A percentile compares a stretch with the other conserved stretches of the same genome.
Conservation (phyloP, 2,329 filamentous ascomycete genomes). For the Aspergillus sp. region DNA sequence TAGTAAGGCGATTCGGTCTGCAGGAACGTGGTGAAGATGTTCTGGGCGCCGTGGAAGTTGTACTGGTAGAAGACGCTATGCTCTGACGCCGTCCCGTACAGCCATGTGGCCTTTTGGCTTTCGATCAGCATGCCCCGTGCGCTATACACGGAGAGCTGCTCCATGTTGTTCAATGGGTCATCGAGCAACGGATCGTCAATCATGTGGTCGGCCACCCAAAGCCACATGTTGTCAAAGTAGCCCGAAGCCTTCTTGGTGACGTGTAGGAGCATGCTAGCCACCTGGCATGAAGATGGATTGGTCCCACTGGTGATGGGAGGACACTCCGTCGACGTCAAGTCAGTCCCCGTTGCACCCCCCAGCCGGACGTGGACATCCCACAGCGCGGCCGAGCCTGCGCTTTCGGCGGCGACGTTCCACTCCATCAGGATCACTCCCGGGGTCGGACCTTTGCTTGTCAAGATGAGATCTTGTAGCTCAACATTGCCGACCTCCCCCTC, state of each 20-base stretch:
- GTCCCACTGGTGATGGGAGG: conserved; percentile 19
- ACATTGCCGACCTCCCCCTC: conserved; percentile 32
- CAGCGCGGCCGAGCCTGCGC: conserved; percentile 27
- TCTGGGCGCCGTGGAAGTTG: conserved; percentile 58
- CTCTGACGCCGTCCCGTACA: conserved; percentile 65
- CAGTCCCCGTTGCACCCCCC: conserved; percentile 37
- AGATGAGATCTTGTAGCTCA: conserved; percentile 38
- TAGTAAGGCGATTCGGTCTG: conserved; percentile 73
- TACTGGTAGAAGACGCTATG: conserved; percentile 71
- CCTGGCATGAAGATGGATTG: conserved; percentile 23
- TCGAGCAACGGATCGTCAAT: conserved; percentile 22
- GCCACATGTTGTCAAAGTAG: conserved; percentile 35
- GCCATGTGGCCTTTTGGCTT: conserved; percentile 51
- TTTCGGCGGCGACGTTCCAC: conserved; percentile 33
- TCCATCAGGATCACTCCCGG: conserved; percentile 37
- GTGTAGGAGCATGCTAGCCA: conserved; percentile 58
- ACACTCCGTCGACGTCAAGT: conserved; percentile 30
- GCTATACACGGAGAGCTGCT: conserved; percentile 66
- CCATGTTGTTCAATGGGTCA: conserved; percentile 1
- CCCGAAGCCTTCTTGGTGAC: conserved; percentile 53
- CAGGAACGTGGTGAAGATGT: conserved; percentile 53
- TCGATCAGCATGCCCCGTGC: conserved; percentile 54
- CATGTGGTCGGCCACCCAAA: conserved; percentile 32
- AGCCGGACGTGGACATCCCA: conserved; percentile 38
- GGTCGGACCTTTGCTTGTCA: conserved; percentile 33